A percentile compares a stretch with the other conserved stretches of the same genome.
These are phyloP conservation scores for Pseudocercospora macadamiae DNA, from an alignment of 2,329 filamentous ascomycete species.

Conservation along the genomic window DNA sequence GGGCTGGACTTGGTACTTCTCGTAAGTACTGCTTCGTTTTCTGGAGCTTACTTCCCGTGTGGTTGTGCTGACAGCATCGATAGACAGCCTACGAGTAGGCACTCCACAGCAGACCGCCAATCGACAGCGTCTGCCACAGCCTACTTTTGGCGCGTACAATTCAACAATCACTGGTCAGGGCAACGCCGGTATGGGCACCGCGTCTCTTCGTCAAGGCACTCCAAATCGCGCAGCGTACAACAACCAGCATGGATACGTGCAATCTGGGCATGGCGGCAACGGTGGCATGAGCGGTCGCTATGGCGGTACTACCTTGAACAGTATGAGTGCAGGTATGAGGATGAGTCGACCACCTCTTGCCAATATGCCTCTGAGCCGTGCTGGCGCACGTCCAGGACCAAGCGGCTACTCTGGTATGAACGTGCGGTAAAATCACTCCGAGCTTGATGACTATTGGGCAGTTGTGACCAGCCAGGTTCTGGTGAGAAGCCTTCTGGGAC, in stretches of 20 bases:
- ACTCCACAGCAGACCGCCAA: constrained; percentile 6
- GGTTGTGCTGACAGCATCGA: neutral
- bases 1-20: constrained; percentile 3
- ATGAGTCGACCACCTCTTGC: constrained; percentile 8
- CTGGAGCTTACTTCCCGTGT: too few species aligned
- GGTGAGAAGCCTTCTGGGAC: too few species aligned
- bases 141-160: constrained; percentile 16
- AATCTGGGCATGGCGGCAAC: neutral
- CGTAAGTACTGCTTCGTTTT: constrained; percentile 8
- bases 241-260: neutral
- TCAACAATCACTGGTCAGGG: constrained; percentile 9
- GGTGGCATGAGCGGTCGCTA: neutral
- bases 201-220: neutral
- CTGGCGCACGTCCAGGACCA: constrained; percentile 1
- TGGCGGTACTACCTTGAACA: neutral
- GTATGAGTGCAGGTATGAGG: constrained; percentile 13
- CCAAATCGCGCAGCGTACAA: constrained; percentile 8
- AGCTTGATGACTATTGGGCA: too few species aligned
- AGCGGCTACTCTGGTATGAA: constrained; percentile 5
- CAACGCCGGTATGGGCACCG: neutral
- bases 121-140: constrained; percentile 13
- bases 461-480: too few species aligned
- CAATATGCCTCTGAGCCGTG: constrained; percentile 2
- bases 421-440: neutral
- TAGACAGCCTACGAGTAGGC: constrained; percentile 6